Conservation (phyloP, 2,329 filamentous ascomycete species). For the Endothia cerciana region DNA sequence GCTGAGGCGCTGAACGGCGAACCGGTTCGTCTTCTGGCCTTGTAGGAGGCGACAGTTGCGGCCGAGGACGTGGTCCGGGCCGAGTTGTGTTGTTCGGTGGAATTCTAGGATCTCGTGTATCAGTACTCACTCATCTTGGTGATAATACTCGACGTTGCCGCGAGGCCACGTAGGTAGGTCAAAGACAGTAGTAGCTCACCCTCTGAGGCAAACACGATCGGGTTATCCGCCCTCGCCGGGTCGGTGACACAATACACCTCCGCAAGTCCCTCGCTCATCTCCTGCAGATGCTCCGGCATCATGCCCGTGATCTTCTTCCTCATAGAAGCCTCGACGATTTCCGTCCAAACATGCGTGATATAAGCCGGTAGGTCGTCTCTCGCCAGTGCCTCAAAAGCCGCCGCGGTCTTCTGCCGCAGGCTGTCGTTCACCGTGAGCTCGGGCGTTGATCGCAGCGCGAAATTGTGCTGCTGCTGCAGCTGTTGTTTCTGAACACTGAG, state of each 20-base stretch:
- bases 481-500: conserved; percentile 49
- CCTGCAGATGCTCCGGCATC: conserved; percentile 63
- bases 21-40: conserved; percentile 69
- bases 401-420: conserved; percentile 65
- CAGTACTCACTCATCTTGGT: background rate
- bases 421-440: conserved; percentile 59
- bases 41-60: conserved; percentile 81
- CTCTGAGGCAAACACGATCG: conserved; percentile 77
- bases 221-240: conserved; percentile 72
- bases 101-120: conserved; percentile 53
- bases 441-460: conserved; percentile 52
- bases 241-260: conserved; percentile 80
- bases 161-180: background rate
- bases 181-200: conserved; percentile 47
- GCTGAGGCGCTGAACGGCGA: conserved; percentile 64
- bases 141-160: background rate
- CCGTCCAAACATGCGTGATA: conserved; percentile 69
- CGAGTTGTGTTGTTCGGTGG: conserved; percentile 28
- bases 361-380: conserved; percentile 73
- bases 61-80: conserved; percentile 66
- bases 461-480: conserved; percentile 40
- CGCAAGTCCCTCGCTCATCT: conserved; percentile 74
- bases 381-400: conserved; percentile 67
- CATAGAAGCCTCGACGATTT: conserved; percentile 71
- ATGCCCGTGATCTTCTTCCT: conserved; percentile 69